Base-by-base conservation (phyloP, 106 monocot species). In the Dendrobium officinale region DNA sequence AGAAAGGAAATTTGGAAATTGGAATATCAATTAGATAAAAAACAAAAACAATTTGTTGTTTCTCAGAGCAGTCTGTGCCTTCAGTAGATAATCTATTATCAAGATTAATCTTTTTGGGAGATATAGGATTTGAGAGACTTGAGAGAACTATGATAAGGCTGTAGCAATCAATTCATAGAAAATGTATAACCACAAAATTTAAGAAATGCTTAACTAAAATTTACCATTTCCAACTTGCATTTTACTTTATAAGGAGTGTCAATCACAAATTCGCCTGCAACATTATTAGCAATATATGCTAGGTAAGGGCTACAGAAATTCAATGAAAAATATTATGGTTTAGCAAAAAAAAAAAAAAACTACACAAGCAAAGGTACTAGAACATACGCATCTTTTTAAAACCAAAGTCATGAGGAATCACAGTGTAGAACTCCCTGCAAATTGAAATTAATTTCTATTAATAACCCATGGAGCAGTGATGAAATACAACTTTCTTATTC, bases 381-480 rank as follows among this genome's bases (percentile, higher is more conserved):
- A 73, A 89, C 95, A 81, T 89, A 95, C 95, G 83, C 96, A 96
- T 96, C 68, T 94, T 96, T 84, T 81, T 92, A 80, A 94, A 96
- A 51, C 96, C 96, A 78, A 92, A 96, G 78, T 94, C 90, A 85
- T 96, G 96, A 42, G 96, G 96, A 37, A 96, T 94, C 82, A 94
- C 90, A 29, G 92, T 94, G 86, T 96, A 94, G 84, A 96, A 96
- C 79, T 96, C 93, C 79, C 96, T 96, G 93, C 75, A 86, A 70
- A 70, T 70, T 70, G 33, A 70, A 74, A 18, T 43, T 74, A 42
- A 42, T 74, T 42, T 74, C 4, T 20, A 74, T 74, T 2, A 72
- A 72, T 11, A 40, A 27, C 7, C 9, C 40, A 72, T 40, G 40
- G 64, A 66, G 5, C 72, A 72, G 40, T 9, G 72, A 72, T 72